Conservation (phyloP, 129 eudicot genomes). For the Centella asiatica region DNA sequence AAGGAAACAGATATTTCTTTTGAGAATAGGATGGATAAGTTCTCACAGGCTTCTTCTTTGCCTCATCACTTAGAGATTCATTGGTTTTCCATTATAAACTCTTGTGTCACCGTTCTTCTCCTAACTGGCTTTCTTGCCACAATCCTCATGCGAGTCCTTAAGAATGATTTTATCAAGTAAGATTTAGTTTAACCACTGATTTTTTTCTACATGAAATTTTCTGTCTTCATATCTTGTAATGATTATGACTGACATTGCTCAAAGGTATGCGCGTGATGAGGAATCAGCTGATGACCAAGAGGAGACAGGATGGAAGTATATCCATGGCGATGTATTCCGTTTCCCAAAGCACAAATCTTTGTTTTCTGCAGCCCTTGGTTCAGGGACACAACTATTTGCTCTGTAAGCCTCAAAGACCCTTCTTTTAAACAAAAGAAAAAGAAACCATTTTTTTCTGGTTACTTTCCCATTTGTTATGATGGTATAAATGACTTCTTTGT, state of each 20-base stretch:
- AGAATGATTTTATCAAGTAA: slow-evolving; percentile 62
- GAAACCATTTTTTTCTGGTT: background rate
- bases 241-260: background rate
- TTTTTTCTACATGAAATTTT: background rate
- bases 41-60: slow-evolving; percentile 3
- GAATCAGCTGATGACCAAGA: slow-evolving; percentile 51
- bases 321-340: slow-evolving; percentile 79
- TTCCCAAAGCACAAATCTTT: slow-evolving; percentile 60
- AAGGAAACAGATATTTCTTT: slow-evolving; percentile 8
- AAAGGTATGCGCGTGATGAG: slow-evolving; percentile 54
- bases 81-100: slow-evolving; percentile 8
- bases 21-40: slow-evolving; percentile 11
- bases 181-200: background rate
- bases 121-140: slow-evolving; percentile 6
- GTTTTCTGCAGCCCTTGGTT: slow-evolving; percentile 65
- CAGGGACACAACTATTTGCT: slow-evolving; percentile 56
- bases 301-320: slow-evolving; percentile 73
- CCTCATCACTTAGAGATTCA: slow-evolving; percentile 10
- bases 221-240: background rate
- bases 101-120: slow-evolving; percentile 8
- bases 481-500: background rate
- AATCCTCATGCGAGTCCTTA: slow-evolving; percentile 43
- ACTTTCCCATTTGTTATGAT: background rate
- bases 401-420: slow-evolving; percentile 34
- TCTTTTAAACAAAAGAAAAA: no score